phyloP scores from a whole-genome alignment of 495 filamentous ascomycete genomes.

The Penicillium pulvis region DNA sequence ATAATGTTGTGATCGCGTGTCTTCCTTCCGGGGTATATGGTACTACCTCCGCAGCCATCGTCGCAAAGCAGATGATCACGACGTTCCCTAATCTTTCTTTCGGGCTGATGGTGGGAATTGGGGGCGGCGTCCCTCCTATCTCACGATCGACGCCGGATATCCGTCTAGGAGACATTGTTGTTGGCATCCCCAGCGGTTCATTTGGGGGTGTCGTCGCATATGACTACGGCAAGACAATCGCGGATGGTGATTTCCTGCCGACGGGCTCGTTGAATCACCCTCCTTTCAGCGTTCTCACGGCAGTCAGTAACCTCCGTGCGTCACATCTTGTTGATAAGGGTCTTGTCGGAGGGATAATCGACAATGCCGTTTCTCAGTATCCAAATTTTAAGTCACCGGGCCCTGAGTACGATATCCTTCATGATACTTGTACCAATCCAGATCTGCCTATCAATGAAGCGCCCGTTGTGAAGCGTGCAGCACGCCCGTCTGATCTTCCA shows the following conservation, averaged over 20 bases:
- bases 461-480: background rate
- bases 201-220: conserved; percentile 1
- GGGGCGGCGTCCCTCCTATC: background rate
- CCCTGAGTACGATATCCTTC: background rate
- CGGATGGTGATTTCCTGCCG: background rate
- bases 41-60: background rate
- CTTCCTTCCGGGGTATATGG: conserved; percentile 2
- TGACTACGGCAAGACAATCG: background rate
- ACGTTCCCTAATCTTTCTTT: conserved; percentile 1
- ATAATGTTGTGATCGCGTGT: conserved; percentile 9
- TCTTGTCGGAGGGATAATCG: background rate
- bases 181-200: background rate
- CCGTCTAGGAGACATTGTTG: background rate
- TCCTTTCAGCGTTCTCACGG: background rate
- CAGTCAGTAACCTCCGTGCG: background rate
- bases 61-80: conserved; percentile 2
- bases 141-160: background rate
- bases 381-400: background rate
- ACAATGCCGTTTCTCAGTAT: background rate
- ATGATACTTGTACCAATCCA: background rate
- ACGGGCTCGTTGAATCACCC: background rate
- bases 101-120: conserved; percentile 9
- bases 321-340: background rate
- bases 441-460: background rate
- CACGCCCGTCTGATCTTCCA: background rate